Percentiles rank a stretch among this genome's conserved stretches.
phyloP scores from a whole-genome alignment of 2,329 filamentous ascomycete species.

The Monilinia fructigena region DNA sequence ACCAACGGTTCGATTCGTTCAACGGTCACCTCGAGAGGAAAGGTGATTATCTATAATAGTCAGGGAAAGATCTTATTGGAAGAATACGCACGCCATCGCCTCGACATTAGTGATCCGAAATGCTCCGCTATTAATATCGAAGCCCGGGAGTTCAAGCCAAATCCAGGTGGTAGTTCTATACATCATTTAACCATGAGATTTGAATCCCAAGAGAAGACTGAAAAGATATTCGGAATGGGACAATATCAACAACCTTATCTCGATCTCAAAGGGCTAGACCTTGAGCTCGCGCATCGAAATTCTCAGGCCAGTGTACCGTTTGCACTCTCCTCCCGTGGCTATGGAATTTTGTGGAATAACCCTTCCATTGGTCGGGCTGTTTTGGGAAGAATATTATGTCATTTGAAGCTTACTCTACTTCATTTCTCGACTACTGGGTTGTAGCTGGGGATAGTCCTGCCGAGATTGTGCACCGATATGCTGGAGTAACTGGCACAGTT shows the following conservation, averaged over 20 bases:
- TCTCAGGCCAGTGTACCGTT: slow-evolving; percentile 66
- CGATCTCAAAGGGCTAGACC: slow-evolving; percentile 60
- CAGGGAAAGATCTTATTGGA: slow-evolving; percentile 48
- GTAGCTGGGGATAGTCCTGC: slow-evolving; percentile 56
- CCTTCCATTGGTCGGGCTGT: slow-evolving; percentile 60
- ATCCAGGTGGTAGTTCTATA: slow-evolving; percentile 44
- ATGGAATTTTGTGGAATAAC: slow-evolving; percentile 67
- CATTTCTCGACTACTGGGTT: slow-evolving; percentile 62
- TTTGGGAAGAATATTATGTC: slow-evolving; percentile 59
- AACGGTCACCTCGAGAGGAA: slow-evolving; percentile 47
- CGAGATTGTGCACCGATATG: slow-evolving; percentile 57
- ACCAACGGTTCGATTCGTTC: slow-evolving; percentile 51
- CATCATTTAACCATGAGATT: slow-evolving; percentile 59
- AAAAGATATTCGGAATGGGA: slow-evolving; percentile 67
- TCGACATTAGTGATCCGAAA: slow-evolving; percentile 50
- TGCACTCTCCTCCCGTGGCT: slow-evolving; percentile 57
- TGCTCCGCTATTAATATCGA: slow-evolving; percentile 51
- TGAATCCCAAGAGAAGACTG: slow-evolving; percentile 53
- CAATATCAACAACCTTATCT: slow-evolving; percentile 65
- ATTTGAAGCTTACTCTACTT: slow-evolving; percentile 60
- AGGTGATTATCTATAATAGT: slow-evolving; percentile 48
- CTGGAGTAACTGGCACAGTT: slow-evolving; percentile 54
- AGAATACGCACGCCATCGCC: slow-evolving; percentile 51
- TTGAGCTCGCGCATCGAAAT: slow-evolving; percentile 65
- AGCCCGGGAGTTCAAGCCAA: slow-evolving; percentile 51